Evolutionary conservation across 2,329 filamentous ascomycete genomes (phyloP), one percentile per base, ranked within the genome.

Genomic region (Aureobasidium sp.): DNA sequence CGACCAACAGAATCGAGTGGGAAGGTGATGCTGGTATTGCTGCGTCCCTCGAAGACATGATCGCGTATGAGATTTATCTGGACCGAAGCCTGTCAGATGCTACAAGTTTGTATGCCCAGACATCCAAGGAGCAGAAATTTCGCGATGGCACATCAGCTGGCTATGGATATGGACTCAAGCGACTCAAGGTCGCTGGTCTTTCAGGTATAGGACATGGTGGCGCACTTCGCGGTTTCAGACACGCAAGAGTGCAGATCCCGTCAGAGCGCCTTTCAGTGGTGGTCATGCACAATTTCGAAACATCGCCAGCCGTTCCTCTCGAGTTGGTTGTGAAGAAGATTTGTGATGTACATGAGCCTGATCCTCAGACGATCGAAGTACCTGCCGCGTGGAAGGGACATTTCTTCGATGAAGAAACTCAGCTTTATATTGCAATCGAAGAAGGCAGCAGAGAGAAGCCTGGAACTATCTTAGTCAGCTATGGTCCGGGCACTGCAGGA

Each of bases 1-100:
- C 72, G 3, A 59, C 69, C 13, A 79, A 79, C 59, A 69, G 70
- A 0, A 79, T 79, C 52, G 75, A 79, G 63, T 79, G 77, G 77
- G 72, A 76, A 20, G 77, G 76, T 3, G 77, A 79, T 68, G 77
- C 77, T 6, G 77, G 77, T 8, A 67, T 78, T 13, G 75, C 74
- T 3, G 77, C 76, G 53, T 75, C 76, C 6, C 71, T 79, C 2
- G 66, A 69, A n/a, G 77, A 79, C 65, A 79, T 79, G 77, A 71
- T 79, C 55, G 75, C 75, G 0, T 79, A 78, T 62, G 77, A 79
- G 64, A 70, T 73, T 63, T 75, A 73, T 64, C 65, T 79, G 15
- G 70, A 79, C 57, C 64, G 62, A 37, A 68, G 68, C 4, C 69
- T 67, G 50, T 63, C 66, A 7, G 73, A 77, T 39, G 47, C 63